Evolutionary conservation across 1,284 basidiomycete species (phyloP), one percentile per base, ranked within the genome.

Genomic region (Leucoagaricus sp.): DNA sequence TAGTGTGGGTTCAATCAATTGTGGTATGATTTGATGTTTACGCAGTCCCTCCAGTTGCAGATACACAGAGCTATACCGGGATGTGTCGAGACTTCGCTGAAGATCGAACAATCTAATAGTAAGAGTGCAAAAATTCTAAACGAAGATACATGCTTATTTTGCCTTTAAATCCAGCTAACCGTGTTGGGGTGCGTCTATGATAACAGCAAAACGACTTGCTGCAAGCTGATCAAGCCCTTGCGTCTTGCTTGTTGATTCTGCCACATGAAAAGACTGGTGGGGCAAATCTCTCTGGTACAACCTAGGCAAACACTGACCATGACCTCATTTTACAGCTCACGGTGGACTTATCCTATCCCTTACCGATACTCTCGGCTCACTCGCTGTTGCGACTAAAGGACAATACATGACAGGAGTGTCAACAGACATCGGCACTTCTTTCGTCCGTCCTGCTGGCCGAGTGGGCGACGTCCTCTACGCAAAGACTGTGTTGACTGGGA

Each of bases 351-450:
- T 95, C 63, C 73, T 91, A 65, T 92, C 91, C 1, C 73, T 96
- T 17, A 92, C 92, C 8, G 93, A 96, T 69, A 94, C 92, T 7
- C 74, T 93, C 45, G 93, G 94, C 5, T 92, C 89, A 0, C 80
- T 96, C 10, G 91, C 91, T 6, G 82, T 96, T 21, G 89, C 91
- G 0, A 85, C 87, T 12, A 87, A 87, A 61, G 94, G 94, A 3
- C 83, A 93, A 23, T 82, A 64, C 69, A 90, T 93, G 85, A 95
- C 94, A 0, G 89, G 93, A 15, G 92, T 96, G 6, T 93, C 89
- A 2, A 93, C 92, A 1, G 93, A 96, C 67, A 87, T 96, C 64
- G 87, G 87, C 47, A 87, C 92, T 0, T 92, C 90, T 2, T 96
- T 93, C 63, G 84, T 92, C 53, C 84, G 84, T 49, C 85, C 87